Evolutionary conservation across 1,284 basidiomycete species (phyloP).

Genomic region (Fomitopsis betulina): DNA sequence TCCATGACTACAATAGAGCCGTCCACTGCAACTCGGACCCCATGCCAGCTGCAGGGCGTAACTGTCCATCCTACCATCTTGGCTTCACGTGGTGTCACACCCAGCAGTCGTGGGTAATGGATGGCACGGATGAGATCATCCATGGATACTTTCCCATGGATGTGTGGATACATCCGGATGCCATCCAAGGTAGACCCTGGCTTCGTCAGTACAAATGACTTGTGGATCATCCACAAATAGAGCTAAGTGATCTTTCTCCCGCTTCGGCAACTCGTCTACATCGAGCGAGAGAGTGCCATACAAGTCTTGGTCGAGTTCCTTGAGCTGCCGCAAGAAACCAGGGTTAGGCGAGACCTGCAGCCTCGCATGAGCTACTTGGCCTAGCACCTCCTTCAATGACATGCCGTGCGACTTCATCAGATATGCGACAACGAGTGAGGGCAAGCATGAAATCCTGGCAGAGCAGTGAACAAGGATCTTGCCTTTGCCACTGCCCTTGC

Average conservation of each 20-base stretch:
- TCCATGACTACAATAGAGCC: no score
- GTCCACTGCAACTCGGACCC: no score
- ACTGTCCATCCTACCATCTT: background rate
- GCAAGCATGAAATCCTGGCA: slow-evolving; percentile 45
- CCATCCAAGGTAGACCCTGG: background rate
- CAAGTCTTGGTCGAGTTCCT: slow-evolving; percentile 31
- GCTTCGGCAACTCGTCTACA: slow-evolving; percentile 28
- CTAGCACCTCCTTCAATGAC: slow-evolving; percentile 31
- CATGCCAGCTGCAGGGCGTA: background rate
- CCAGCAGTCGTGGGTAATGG: background rate
- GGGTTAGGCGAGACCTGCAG: slow-evolving; percentile 33
- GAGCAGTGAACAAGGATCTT: slow-evolving; percentile 49
- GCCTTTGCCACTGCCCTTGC: slow-evolving; percentile 24
- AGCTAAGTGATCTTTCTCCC: slow-evolving; percentile 27
- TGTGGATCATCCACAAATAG: slow-evolving; percentile 20
- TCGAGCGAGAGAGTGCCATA: slow-evolving; percentile 24
- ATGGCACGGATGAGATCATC: background rate
- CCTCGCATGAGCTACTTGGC: slow-evolving; percentile 25
- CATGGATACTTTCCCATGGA: background rate
- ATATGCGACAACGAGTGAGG: slow-evolving; percentile 48
- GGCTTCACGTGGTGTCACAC: background rate
- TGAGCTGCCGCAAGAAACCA: slow-evolving; percentile 35
- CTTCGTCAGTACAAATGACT: no score
- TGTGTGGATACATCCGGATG: background rate
- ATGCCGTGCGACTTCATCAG: slow-evolving; percentile 37